These are phyloP conservation scores for Madurella fahalii DNA, from an alignment of 2,329 filamentous ascomycete species.

Conservation along the genomic window DNA sequence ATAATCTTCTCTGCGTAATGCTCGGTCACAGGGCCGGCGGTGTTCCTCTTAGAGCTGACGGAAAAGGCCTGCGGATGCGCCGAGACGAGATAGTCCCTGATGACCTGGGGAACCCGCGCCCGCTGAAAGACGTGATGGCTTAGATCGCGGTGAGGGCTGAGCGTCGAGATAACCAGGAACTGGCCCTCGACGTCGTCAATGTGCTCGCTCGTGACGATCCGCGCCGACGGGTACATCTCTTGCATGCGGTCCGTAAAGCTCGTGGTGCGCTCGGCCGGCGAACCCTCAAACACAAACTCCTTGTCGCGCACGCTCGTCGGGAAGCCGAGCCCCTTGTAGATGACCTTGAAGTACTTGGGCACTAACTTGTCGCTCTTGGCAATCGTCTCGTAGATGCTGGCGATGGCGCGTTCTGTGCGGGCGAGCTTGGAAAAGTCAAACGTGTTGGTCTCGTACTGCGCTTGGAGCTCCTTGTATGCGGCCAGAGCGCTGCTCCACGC, in stretches of 20 bases:
- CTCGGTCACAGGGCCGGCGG: slow-evolving; percentile 63
- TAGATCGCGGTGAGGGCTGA: slow-evolving; percentile 79
- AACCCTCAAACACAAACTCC: slow-evolving; percentile 86
- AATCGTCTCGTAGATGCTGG: slow-evolving; percentile 85
- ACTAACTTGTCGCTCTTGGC: slow-evolving; percentile 73
- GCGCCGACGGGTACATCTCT: slow-evolving; percentile 80
- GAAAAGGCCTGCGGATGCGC: slow-evolving; percentile 76
- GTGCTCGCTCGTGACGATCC: slow-evolving; percentile 67
- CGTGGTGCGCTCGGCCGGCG: slow-evolving; percentile 68
- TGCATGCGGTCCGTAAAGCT: slow-evolving; percentile 90
- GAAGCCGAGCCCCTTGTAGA: slow-evolving; percentile 87
- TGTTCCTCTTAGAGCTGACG: slow-evolving; percentile 67
- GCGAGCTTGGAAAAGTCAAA: slow-evolving; percentile 93
- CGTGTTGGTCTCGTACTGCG: slow-evolving; percentile 84
- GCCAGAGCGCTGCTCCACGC: slow-evolving; percentile 86
- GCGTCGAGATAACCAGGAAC: slow-evolving; percentile 75
- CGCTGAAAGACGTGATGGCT: slow-evolving; percentile 82
- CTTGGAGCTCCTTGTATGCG: slow-evolving; percentile 84
- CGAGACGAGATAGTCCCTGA: slow-evolving; percentile 81
- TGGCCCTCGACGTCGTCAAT: slow-evolving; percentile 85
- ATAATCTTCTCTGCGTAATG: slow-evolving; percentile 80
- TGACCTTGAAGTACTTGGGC: slow-evolving; percentile 86
- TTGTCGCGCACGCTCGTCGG: slow-evolving; percentile 78
- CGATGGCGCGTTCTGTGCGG: slow-evolving; percentile 83
- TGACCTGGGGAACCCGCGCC: slow-evolving; percentile 73